Conservation (phyloP, 805 yeast species). For the Wickerhamomyces xylosicus region DNA sequence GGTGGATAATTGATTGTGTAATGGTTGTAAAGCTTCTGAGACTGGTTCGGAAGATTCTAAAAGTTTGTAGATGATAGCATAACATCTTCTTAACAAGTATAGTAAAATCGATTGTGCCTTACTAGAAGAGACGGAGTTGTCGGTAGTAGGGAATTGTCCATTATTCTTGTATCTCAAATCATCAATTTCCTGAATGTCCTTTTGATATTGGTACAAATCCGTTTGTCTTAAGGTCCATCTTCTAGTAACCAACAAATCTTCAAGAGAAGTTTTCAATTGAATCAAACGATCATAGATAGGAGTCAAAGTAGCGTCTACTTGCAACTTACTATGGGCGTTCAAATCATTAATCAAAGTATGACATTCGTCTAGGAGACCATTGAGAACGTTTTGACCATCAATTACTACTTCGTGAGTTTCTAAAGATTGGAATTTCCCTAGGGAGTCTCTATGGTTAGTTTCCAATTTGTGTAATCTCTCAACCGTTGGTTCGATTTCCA, state of each 20-base stretch:
- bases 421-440: constrained; percentile 40
- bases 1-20: constrained; percentile 88
- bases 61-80: constrained; percentile 80
- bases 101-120: constrained; percentile 55
- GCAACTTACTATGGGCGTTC: constrained; percentile 28
- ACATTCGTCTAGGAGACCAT: constrained; percentile 78
- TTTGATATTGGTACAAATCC: constrained; percentile 79
- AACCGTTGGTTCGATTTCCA: constrained; percentile 24
- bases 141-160: constrained; percentile 37
- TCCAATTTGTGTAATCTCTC: constrained; percentile 34
- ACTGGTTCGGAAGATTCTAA: constrained; percentile 93
- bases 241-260: constrained; percentile 78
- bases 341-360: constrained; percentile 65
- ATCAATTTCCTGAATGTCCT: constrained; percentile 63
- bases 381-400: constrained; percentile 40
- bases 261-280: constrained; percentile 62
- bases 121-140: constrained; percentile 14
- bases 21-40: constrained; percentile 83
- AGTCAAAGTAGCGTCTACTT: constrained; percentile 40
- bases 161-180: constrained; percentile 49
- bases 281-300: constrained; percentile 55
- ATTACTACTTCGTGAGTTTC: constrained; percentile 23
- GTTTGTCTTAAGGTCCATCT: constrained; percentile 98
- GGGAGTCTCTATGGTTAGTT: constrained; percentile 35
- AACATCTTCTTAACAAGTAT: constrained; percentile 81